These are phyloP conservation scores for Metarhizium sp. DNA, from an alignment of 2,329 filamentous ascomycete species.

Conservation along the genomic window DNA sequence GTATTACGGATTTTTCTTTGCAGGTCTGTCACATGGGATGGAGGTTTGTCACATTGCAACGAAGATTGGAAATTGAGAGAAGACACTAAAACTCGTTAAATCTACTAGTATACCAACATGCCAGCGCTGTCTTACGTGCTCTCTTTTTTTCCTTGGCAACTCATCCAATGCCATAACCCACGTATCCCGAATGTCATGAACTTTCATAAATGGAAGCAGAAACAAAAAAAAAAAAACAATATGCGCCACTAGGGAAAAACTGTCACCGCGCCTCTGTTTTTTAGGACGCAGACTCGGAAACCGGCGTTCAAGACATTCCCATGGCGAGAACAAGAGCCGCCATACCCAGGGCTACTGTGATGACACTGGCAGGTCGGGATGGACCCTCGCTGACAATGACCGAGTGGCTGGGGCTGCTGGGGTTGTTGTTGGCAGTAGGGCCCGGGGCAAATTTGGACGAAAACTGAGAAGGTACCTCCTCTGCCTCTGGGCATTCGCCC, in stretches of 20 bases:
- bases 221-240: too few species aligned
- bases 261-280: too few species aligned
- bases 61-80: neutral
- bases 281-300: too few species aligned
- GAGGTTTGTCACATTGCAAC: neutral
- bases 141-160: too few species aligned
- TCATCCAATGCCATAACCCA: too few species aligned
- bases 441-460: neutral
- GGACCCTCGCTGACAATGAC: slow-evolving; percentile 7
- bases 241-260: too few species aligned
- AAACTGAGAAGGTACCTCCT: neutral
- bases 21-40: neutral
- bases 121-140: neutral
- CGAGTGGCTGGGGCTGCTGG: neutral
- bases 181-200: too few species aligned
- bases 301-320: neutral
- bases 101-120: neutral
- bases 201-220: too few species aligned
- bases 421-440: neutral
- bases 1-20: too few species aligned
- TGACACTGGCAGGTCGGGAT: neutral
- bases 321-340: slow-evolving; percentile 6
- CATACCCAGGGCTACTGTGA: slow-evolving; percentile 3
- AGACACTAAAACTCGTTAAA: neutral
- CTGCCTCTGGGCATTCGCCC: neutral